Percentiles rank a stretch among this genome's conserved stretches.
These are phyloP conservation scores for Tremellales sp. DNA, from an alignment of 1,284 basidiomycete species.

Conservation along the genomic window DNA sequence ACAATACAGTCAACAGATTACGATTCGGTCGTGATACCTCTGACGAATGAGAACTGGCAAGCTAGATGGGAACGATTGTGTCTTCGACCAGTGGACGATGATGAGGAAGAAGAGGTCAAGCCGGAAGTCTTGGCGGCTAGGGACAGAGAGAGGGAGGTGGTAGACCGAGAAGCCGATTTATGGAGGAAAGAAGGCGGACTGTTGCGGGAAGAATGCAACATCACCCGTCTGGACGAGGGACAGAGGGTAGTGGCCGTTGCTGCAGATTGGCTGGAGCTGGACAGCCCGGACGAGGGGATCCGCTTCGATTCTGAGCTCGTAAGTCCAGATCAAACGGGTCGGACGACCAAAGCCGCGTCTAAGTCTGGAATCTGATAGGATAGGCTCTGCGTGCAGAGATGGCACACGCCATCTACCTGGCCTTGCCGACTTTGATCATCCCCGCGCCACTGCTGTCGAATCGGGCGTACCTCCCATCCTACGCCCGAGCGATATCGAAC, in stretches of 20 bases:
- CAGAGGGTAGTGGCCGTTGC: slow-evolving; percentile 70
- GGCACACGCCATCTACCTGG: slow-evolving; percentile 87
- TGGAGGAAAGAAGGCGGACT: slow-evolving; percentile 85
- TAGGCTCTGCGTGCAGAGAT: slow-evolving; percentile 92
- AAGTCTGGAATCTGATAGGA: neutral
- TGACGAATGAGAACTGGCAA: slow-evolving; percentile 83
- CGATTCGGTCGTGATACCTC: slow-evolving; percentile 66
- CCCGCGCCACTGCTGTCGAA: slow-evolving; percentile 75
- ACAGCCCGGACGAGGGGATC: slow-evolving; percentile 88
- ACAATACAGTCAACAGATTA: slow-evolving; percentile 50
- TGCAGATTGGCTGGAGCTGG: slow-evolving; percentile 93
- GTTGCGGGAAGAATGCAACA: slow-evolving; percentile 76
- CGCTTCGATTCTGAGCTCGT: slow-evolving; percentile 94
- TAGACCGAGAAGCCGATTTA: slow-evolving; percentile 71
- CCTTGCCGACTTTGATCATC: slow-evolving; percentile 75
- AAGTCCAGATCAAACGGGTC: slow-evolving; percentile 39
- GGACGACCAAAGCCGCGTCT: neutral
- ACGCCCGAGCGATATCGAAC: slow-evolving; percentile 81
- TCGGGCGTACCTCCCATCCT: slow-evolving; percentile 78
- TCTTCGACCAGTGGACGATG: slow-evolving; percentile 54
- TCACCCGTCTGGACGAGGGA: slow-evolving; percentile 82
- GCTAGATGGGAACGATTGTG: slow-evolving; percentile 87
- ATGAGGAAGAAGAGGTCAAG: slow-evolving; percentile 35
- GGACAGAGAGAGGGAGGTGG: slow-evolving; percentile 51
- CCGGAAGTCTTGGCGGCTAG: slow-evolving; percentile 32